A percentile compares a stretch with the other conserved stretches of the same genome.
phyloP scores from a whole-genome alignment of 140 eudicot genomes.

The Ambrosia hybrid region DNA sequence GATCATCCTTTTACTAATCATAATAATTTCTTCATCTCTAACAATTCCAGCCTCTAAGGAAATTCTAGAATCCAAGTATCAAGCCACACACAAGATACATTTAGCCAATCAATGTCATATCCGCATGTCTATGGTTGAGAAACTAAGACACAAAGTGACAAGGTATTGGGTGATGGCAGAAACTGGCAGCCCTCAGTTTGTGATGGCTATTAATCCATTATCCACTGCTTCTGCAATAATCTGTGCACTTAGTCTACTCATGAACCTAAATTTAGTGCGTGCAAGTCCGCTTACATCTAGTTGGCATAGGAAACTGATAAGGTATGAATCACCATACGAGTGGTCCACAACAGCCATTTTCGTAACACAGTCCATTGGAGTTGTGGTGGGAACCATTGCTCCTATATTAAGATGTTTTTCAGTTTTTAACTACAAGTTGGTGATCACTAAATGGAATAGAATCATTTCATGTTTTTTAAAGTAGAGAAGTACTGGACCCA shows the following conservation, averaged over 20 bases:
- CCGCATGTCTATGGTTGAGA: constrained; percentile 2
- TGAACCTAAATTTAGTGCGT: neutral
- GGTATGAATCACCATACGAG: constrained; percentile 11
- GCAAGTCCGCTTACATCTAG: neutral
- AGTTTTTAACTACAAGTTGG: constrained; percentile 5
- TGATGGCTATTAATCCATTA: constrained; percentile 24
- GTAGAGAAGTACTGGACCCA: constrained; percentile 35
- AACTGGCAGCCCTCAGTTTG: constrained; percentile 36
- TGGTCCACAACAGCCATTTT: constrained; percentile 6
- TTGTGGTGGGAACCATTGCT: constrained; percentile 26
- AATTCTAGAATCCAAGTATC: constrained; percentile 19
- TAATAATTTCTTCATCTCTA: constrained; percentile 22
- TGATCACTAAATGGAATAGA: neutral
- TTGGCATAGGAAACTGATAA: too few species aligned
- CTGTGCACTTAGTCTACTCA: neutral
- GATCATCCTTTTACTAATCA: neutral
- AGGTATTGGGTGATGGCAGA: constrained; percentile 37
- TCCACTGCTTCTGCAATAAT: constrained; percentile 20
- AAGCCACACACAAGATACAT: neutral
- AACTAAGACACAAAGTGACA: constrained; percentile 12
- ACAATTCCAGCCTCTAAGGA: constrained; percentile 20
- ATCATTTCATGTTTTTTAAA: constrained; percentile 1
- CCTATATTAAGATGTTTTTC: constrained; percentile 28
- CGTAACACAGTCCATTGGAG: constrained; percentile 19
- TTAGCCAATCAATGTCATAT: neutral